These are phyloP conservation scores for Brassica carinata DNA, from an alignment of 345 rosid genomes.

Conservation along the genomic window DNA sequence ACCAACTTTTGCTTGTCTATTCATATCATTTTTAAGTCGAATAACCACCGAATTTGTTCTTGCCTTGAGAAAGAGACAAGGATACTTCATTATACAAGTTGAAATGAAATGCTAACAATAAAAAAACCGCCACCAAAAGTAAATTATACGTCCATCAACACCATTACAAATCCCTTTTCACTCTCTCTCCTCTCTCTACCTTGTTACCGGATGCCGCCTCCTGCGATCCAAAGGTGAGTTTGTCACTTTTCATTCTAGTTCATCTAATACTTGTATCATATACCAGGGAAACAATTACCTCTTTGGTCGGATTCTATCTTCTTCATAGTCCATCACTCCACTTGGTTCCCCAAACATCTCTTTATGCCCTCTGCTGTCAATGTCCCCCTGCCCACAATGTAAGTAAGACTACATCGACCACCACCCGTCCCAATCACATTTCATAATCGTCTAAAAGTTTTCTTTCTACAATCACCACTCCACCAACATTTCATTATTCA, in stretches of 20 bases:
- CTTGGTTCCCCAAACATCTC: conserved; percentile 89
- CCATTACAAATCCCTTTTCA: background rate
- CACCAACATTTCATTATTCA: background rate
- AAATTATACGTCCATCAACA: background rate
- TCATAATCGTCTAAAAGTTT: conserved; percentile 3
- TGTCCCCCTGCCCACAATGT: conserved; percentile 88
- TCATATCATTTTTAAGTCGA: background rate
- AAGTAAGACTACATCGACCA: conserved; percentile 84
- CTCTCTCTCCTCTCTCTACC: conserved; percentile 15
- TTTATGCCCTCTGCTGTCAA: conserved; percentile 82
- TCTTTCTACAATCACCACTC: conserved; percentile 7
- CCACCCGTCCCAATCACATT: background rate
- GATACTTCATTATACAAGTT: background rate
- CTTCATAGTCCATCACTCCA: conserved; percentile 95
- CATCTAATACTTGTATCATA: conserved; percentile 12
- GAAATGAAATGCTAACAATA: background rate
- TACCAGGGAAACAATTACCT: conserved; percentile 49
- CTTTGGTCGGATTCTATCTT: conserved; percentile 88
- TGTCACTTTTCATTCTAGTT: background rate
- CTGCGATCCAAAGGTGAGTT: conserved; percentile 44
- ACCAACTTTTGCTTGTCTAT: background rate
- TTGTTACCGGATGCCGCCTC: conserved; percentile 70
- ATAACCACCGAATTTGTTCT: background rate
- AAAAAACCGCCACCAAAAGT: background rate
- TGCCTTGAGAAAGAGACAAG: background rate